These are phyloP conservation scores for Venturia asperata DNA, from an alignment of 2,329 filamentous ascomycete species.

Conservation along the genomic window DNA sequence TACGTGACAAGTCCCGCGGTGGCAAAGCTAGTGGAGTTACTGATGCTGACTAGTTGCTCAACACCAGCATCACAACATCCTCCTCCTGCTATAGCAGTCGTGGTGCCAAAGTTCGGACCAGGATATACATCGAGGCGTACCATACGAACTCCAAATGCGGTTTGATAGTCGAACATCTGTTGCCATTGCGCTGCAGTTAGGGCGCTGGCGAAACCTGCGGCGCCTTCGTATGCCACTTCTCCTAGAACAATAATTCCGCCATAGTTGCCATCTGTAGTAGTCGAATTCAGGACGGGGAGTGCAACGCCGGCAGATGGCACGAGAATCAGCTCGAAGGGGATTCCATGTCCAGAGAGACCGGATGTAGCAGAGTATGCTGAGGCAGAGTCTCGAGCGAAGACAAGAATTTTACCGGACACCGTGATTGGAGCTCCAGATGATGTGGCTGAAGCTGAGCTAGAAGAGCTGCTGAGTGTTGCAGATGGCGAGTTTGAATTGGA, in stretches of 20 bases:
- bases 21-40: slow-evolving; percentile 44
- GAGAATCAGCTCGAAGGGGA: slow-evolving; percentile 45
- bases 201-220: slow-evolving; percentile 34
- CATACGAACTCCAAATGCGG: slow-evolving; percentile 49
- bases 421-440: background rate
- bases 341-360: slow-evolving; percentile 50
- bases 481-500: background rate
- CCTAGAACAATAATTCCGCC: slow-evolving; percentile 47
- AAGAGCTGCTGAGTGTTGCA: background rate
- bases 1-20: slow-evolving; percentile 42
- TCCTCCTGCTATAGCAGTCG: slow-evolving; percentile 27
- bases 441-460: background rate
- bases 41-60: slow-evolving; percentile 47
- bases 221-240: slow-evolving; percentile 44
- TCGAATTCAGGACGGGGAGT: slow-evolving; percentile 42
- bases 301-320: slow-evolving; percentile 43
- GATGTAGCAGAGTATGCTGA: slow-evolving; percentile 41
- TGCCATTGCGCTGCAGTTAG: slow-evolving; percentile 47
- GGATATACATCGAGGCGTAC: slow-evolving; percentile 49
- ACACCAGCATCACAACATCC: slow-evolving; percentile 44
- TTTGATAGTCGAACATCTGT: slow-evolving; percentile 47
- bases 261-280: slow-evolving; percentile 42
- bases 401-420: slow-evolving; percentile 38
- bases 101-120: slow-evolving; percentile 36
- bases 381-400: slow-evolving; percentile 44